Conservation (phyloP, 2,329 filamentous ascomycete species). For the Clarireedia sp. region DNA sequence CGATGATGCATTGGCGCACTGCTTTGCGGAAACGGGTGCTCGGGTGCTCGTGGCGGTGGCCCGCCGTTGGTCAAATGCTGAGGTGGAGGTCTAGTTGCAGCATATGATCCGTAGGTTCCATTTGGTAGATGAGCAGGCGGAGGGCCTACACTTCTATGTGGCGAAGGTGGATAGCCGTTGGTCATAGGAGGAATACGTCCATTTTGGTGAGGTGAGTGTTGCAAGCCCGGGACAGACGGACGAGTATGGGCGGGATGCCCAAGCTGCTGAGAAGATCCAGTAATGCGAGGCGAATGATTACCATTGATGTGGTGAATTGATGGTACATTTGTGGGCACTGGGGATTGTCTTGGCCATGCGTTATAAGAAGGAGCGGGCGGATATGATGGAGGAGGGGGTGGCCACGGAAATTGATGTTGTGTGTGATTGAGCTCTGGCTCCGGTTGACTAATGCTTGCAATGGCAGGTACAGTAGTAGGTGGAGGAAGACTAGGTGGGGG, state of each 20-base stretch:
- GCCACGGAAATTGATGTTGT: conserved; percentile 20
- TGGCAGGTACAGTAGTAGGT: conserved; percentile 19
- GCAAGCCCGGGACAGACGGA: conserved; percentile 21
- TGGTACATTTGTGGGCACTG: conserved; percentile 38
- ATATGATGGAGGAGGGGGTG: conserved; percentile 34
- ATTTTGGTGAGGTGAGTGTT: conserved; percentile 39
- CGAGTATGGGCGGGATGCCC: conserved; percentile 19
- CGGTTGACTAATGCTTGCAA: conserved; percentile 20
- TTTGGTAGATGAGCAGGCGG: conserved; percentile 23
- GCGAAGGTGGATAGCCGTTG: conserved; percentile 34
- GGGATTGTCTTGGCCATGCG: conserved; percentile 45
- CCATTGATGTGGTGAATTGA: conserved; percentile 44
- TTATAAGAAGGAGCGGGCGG: conserved; percentile 33
- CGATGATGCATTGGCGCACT: conserved; percentile 37
- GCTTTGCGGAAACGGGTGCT: conserved; percentile 39
- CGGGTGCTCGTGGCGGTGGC: conserved; percentile 35
- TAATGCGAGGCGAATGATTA: conserved; percentile 22
- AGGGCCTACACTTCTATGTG: conserved; percentile 19
- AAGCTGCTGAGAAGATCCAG: conserved; percentile 24
- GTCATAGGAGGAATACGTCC: conserved; percentile 36
- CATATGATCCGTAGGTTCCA: conserved; percentile 23
- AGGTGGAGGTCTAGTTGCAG: conserved; percentile 27
- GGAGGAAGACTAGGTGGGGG: conserved; percentile 21
- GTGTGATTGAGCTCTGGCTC: conserved; percentile 19
- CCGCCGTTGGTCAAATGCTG: conserved; percentile 31